phyloP scores from a whole-genome alignment of 257 asterid species.

The Fraxinus excelsior region DNA sequence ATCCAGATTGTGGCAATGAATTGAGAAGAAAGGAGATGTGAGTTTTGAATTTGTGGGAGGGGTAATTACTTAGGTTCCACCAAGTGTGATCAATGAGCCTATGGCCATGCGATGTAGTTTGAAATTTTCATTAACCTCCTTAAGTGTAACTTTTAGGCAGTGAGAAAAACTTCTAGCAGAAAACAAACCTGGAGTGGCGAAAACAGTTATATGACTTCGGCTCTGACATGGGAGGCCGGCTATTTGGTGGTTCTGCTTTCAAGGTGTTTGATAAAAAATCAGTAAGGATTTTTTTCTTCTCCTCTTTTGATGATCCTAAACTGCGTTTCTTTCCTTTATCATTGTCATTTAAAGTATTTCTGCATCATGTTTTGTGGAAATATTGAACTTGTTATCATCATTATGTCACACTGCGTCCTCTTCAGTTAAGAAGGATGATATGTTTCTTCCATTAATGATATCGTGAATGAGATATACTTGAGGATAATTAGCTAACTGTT shows the following conservation, averaged over 20 bases:
- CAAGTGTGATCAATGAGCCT: not conserved
- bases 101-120: not conserved
- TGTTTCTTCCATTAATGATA: not conserved
- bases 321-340: not conserved
- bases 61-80: constrained; percentile 7
- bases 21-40: constrained; percentile 2
- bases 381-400: no score
- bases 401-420: not conserved
- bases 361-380: no score
- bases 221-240: constrained; percentile 17
- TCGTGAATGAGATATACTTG: not conserved
- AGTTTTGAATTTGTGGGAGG: constrained; percentile 10
- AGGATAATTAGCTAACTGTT: not conserved
- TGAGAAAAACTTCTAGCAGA: not conserved
- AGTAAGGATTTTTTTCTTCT: constrained; percentile 14
- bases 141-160: constrained; percentile 21
- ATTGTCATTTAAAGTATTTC: no score
- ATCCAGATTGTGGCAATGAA: not conserved
- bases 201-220: constrained; percentile 21
- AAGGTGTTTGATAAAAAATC: constrained; percentile 34
- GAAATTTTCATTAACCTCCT: not conserved
- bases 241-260: constrained; percentile 24
- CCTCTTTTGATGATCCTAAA: constrained; percentile 7
- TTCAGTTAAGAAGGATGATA: not conserved
- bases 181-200: constrained; percentile 24